Conservation (phyloP, 768 basidiomycete genomes). For the Naganishia onofrii region DNA sequence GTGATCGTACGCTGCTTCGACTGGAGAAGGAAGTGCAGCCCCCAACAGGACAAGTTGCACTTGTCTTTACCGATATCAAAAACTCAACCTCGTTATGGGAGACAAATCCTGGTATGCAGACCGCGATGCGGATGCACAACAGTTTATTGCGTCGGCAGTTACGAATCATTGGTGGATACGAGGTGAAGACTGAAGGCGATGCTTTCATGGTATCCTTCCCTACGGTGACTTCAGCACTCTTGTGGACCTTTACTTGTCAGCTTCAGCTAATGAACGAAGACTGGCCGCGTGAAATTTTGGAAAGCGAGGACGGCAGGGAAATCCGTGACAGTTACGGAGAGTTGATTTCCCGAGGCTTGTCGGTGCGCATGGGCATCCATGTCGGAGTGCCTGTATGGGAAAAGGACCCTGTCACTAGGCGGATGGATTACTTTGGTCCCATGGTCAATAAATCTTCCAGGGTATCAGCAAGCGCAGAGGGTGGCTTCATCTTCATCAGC, state of each 20-base stretch:
- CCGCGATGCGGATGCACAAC: slow-evolving; percentile 88
- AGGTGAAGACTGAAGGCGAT: slow-evolving; percentile 99
- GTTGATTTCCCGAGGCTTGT: slow-evolving; percentile 78
- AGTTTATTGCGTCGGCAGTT: slow-evolving; percentile 76
- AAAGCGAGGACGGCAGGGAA: slow-evolving; percentile 84
- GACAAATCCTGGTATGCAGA: slow-evolving; percentile 88
- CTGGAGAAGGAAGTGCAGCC: slow-evolving; percentile 76
- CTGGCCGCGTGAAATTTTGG: slow-evolving; percentile 92
- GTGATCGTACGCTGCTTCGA: slow-evolving; percentile 52
- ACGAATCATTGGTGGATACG: slow-evolving; percentile 89
- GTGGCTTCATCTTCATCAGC: slow-evolving; percentile 91
- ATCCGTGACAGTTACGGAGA: slow-evolving; percentile 65
- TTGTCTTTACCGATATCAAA: slow-evolving; percentile 96
- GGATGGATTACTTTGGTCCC: slow-evolving; percentile 98
- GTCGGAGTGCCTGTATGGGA: slow-evolving; percentile 87
- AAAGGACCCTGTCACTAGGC: slow-evolving; percentile 79
- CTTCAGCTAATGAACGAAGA: slow-evolving; percentile 71
- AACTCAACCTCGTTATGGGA: slow-evolving; percentile 98
- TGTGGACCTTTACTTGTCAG: slow-evolving; percentile 88
- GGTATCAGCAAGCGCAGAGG: slow-evolving; percentile 74
- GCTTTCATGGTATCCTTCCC: slow-evolving; percentile 99
- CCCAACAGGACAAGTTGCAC: slow-evolving; percentile 78
- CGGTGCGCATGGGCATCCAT: slow-evolving; percentile 96
- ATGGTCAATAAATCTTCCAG: slow-evolving; percentile 92
- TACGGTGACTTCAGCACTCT: slow-evolving; percentile 74